Evolutionary conservation across 805 yeast species (phyloP).

Genomic region (Metschnikowia henanensis): DNA sequence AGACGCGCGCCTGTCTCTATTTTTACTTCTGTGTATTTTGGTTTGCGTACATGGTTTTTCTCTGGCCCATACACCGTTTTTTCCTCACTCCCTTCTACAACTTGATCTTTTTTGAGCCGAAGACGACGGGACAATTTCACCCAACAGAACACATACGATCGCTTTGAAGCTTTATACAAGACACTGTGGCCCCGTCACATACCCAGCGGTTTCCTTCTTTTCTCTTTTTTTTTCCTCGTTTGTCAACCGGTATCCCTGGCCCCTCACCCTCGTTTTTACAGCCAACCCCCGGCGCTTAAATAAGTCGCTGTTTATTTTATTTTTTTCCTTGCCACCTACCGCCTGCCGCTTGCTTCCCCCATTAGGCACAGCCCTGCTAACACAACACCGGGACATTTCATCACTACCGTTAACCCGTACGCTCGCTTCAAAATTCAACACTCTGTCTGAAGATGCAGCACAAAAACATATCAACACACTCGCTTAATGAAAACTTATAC

Average conservation of each 20-base stretch:
- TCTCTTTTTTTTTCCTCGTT: too few species aligned
- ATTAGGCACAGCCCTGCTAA: background rate
- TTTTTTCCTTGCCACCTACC: background rate
- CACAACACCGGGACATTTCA: background rate
- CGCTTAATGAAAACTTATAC: conserved; percentile 29
- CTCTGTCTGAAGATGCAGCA: conserved; percentile 19
- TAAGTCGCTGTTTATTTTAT: background rate
- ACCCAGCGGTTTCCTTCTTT: too few species aligned
- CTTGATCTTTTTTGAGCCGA: background rate
- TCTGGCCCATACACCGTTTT: background rate
- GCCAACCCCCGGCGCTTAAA: background rate
- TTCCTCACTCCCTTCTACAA: background rate
- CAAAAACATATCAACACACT: conserved; percentile 20
- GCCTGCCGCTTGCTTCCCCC: too few species aligned
- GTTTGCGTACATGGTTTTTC: background rate
- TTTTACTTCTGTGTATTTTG: background rate
- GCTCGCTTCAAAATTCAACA: background rate
- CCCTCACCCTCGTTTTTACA: background rate
- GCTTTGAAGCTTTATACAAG: too few species aligned
- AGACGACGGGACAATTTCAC: background rate
- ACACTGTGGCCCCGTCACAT: too few species aligned
- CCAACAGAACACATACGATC: background rate
- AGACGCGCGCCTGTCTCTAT: background rate
- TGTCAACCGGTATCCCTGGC: too few species aligned
- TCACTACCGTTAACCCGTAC: background rate